phyloP scores from a whole-genome alignment of 2,329 filamentous ascomycete genomes.

The Pseudopithomyces maydicus region DNA sequence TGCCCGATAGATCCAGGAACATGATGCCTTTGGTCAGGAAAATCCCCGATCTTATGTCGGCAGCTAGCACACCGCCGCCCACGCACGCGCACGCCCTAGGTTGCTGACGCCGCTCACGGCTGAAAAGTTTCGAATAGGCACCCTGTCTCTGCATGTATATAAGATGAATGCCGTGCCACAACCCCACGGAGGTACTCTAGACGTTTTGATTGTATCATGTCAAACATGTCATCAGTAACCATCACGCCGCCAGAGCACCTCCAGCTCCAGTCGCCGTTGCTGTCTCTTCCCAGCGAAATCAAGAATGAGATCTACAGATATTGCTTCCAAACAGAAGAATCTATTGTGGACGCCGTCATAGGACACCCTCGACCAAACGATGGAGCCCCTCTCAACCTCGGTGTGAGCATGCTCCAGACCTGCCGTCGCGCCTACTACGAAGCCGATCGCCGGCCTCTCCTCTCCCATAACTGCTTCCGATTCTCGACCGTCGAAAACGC shows the following conservation, averaged over 20 bases:
- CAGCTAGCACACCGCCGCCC: background rate
- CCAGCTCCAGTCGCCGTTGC: constrained; percentile 38
- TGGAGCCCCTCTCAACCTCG: constrained; percentile 17
- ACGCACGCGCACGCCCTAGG: background rate
- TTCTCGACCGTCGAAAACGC: constrained; percentile 41
- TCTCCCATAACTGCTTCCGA: constrained; percentile 41
- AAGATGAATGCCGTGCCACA: background rate
- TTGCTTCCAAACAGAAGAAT: constrained; percentile 29
- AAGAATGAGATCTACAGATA: constrained; percentile 38
- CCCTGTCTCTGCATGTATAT: background rate
- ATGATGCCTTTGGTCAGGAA: background rate
- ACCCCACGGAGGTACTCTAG: background rate
- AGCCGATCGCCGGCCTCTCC: constrained; percentile 34
- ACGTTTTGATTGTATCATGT: background rate
- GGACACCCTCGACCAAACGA: constrained; percentile 6
- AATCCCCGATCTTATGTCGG: background rate
- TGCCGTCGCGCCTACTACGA: constrained; percentile 44
- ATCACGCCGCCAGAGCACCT: constrained; percentile 23
- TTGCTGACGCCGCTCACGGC: background rate
- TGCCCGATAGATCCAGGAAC: background rate
- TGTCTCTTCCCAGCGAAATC: constrained; percentile 41
- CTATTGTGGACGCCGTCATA: constrained; percentile 33
- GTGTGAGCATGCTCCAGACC: constrained; percentile 40
- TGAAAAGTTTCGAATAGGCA: background rate
- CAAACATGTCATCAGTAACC: constrained; percentile 13